These are phyloP conservation scores for Trichoderma arundinaceum DNA, from an alignment of 2,329 filamentous ascomycete species.

Conservation along the genomic window DNA sequence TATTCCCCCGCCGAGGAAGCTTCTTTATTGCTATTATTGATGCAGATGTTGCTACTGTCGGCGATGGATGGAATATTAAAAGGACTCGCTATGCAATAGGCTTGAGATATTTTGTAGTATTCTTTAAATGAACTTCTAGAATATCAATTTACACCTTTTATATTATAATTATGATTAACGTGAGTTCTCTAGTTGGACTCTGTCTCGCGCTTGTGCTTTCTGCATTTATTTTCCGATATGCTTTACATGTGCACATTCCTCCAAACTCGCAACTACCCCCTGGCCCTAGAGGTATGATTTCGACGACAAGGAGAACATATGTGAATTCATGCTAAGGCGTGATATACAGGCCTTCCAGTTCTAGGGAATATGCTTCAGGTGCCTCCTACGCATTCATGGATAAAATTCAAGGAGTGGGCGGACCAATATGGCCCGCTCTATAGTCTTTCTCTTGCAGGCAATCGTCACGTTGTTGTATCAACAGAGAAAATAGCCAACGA, in stretches of 20 bases:
- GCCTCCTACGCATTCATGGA: slow-evolving; percentile 43
- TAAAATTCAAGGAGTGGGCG: slow-evolving; percentile 58
- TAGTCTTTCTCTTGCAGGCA: slow-evolving; percentile 48
- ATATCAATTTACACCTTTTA: not conserved
- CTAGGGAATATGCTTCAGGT: slow-evolving; percentile 13
- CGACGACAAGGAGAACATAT: not conserved
- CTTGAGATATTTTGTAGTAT: not conserved
- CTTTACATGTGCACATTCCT: not conserved
- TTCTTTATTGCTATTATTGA: not conserved
- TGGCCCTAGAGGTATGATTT: not conserved
- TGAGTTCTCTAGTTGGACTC: not conserved
- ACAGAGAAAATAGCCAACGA: slow-evolving; percentile 56
- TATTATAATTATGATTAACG: not conserved
- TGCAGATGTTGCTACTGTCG: not conserved
- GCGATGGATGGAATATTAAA: not conserved
- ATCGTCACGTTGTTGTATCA: slow-evolving; percentile 53
- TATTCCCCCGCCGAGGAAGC: not conserved
- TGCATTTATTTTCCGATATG: not conserved
- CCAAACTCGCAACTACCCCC: not conserved
- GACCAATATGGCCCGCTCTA: slow-evolving; percentile 52
- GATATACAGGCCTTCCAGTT: not conserved
- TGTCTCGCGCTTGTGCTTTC: not conserved
- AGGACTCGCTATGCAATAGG: not conserved
- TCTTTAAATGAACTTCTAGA: not conserved
- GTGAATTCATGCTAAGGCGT: not conserved